These are phyloP conservation scores for Botrytis hyacinthi DNA, from an alignment of 2,329 filamentous ascomycete genomes.

Conservation along the genomic window DNA sequence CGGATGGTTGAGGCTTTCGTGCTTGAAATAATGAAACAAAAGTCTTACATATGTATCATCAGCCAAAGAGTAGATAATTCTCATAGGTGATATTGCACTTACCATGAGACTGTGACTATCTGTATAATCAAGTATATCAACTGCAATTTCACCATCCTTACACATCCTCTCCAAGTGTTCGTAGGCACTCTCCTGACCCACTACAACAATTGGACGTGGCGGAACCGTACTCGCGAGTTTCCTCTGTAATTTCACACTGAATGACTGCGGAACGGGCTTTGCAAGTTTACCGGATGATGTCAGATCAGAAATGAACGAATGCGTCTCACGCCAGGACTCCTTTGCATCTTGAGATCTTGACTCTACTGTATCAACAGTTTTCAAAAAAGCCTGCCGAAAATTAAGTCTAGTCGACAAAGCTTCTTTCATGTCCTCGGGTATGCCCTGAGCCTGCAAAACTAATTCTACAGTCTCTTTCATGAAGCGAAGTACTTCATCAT, in stretches of 20 bases:
- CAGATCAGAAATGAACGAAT: conserved; percentile 52
- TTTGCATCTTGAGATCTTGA: conserved; percentile 47
- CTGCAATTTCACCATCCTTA: conserved; percentile 67
- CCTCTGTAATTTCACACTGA: conserved; percentile 88
- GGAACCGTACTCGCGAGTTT: conserved; percentile 90
- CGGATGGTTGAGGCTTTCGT: conserved; percentile 76
- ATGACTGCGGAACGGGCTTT: conserved; percentile 69
- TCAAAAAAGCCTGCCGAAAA: conserved; percentile 64
- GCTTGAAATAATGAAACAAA: conserved; percentile 74
- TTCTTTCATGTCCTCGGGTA: conserved; percentile 41
- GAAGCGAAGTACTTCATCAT: conserved; percentile 40
- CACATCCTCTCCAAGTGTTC: conserved; percentile 68
- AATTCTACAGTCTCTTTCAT: conserved; percentile 38
- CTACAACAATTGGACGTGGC: conserved; percentile 80
- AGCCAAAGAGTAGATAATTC: background rate
- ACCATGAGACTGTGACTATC: conserved; percentile 70
- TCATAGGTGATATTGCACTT: conserved; percentile 24
- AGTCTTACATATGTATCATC: conserved; percentile 47
- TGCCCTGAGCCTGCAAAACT: conserved; percentile 27
- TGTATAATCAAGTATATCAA: conserved; percentile 64
- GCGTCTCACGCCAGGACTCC: conserved; percentile 43
- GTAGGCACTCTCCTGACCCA: conserved; percentile 70
- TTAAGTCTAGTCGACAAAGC: conserved; percentile 66
- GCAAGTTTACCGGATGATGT: conserved; percentile 60
- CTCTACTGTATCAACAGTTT: conserved; percentile 48